phyloP scores from a whole-genome alignment of 2,329 filamentous ascomycete species.

The Trichoderma semiorbis region DNA sequence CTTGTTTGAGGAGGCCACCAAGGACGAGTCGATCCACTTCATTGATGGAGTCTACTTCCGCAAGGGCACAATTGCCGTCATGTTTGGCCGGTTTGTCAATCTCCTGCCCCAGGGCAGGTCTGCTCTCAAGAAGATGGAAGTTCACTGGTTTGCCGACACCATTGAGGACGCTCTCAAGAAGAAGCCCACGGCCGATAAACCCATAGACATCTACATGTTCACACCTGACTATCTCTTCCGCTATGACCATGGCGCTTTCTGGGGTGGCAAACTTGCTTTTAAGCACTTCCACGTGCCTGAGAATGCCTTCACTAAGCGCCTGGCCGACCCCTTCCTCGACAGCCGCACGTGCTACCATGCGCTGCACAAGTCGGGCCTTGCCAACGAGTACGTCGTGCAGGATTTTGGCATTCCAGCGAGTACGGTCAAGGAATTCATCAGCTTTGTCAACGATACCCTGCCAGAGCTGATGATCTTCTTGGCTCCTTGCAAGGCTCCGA shows the following conservation, averaged over 20 bases:
- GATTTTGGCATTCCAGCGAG: constrained; percentile 39
- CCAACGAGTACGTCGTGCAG: constrained; percentile 48
- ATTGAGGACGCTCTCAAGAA: constrained; percentile 27
- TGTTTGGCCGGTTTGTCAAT: constrained; percentile 47
- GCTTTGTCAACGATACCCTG: constrained; percentile 30
- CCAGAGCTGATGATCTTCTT: constrained; percentile 32
- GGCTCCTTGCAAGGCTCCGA: constrained; percentile 27
- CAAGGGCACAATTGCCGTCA: constrained; percentile 45
- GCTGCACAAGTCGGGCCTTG: constrained; percentile 46
- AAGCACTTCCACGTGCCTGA: constrained; percentile 50
- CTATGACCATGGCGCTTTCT: constrained; percentile 55
- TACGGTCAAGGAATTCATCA: constrained; percentile 28
- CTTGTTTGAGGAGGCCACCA: constrained; percentile 35
- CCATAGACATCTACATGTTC: constrained; percentile 35
- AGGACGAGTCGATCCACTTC: constrained; percentile 42
- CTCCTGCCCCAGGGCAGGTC: constrained; percentile 43
- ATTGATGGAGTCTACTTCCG: constrained; percentile 56
- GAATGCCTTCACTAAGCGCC: constrained; percentile 47
- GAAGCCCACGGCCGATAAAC: constrained; percentile 26
- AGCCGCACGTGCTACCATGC: constrained; percentile 53
- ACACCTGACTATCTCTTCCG: constrained; percentile 54
- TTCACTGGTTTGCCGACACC: constrained; percentile 31
- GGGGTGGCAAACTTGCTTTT: constrained; percentile 50
- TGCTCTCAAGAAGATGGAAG: constrained; percentile 31
- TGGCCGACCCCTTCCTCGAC: constrained; percentile 50